phyloP scores from a whole-genome alignment of 2,329 filamentous ascomycete species.

The Parastagonospora nodorum region DNA sequence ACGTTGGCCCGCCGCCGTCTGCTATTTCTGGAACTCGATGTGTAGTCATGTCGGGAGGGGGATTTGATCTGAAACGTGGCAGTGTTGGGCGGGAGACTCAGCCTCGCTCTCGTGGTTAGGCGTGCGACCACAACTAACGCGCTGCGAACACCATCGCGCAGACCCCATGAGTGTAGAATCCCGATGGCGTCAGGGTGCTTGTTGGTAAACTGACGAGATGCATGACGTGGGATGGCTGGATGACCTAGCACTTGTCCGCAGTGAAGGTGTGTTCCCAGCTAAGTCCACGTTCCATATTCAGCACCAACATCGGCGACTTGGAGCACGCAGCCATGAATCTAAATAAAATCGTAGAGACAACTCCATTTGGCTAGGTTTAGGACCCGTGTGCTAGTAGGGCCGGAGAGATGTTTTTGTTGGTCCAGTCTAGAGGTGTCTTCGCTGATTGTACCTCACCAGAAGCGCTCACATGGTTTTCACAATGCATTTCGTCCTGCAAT shows the following conservation, averaged over 20 bases:
- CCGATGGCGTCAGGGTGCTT: neutral
- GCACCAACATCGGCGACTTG: no score
- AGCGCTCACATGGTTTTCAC: no score
- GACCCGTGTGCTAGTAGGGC: no score
- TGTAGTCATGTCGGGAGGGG: neutral
- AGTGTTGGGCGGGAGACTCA: conserved; percentile 2
- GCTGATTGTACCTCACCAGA: no score
- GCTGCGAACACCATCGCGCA: neutral
- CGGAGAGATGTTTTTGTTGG: no score
- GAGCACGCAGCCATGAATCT: no score
- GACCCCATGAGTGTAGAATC: neutral
- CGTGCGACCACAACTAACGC: neutral
- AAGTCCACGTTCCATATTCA: neutral
- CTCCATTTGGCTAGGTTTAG: no score
- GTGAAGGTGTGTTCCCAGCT: neutral
- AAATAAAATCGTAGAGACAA: no score
- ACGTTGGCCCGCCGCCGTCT: neutral
- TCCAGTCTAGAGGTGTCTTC: no score
- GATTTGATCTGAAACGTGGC: conserved; percentile 6
- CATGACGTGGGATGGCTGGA: neutral
- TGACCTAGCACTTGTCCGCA: neutral
- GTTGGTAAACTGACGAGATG: neutral
- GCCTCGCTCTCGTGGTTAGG: conserved; percentile 4
- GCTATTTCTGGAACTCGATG: neutral
- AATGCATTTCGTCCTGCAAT: no score